These are phyloP conservation scores for Aureobasidium sp. DNA, from an alignment of 2,329 filamentous ascomycete genomes.

Conservation along the genomic window DNA sequence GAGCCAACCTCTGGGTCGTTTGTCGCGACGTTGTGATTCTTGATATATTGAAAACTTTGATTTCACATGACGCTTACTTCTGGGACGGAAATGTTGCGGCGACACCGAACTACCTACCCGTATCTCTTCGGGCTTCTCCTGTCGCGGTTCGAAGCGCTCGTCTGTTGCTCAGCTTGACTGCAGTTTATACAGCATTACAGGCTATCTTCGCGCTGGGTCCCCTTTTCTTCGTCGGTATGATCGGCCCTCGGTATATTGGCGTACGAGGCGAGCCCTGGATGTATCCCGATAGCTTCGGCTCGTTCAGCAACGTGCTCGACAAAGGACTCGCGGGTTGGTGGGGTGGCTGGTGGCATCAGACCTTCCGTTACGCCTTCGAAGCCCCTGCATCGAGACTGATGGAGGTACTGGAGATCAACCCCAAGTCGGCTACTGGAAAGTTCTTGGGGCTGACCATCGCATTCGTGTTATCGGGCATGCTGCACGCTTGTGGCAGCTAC, in stretches of 20 bases:
- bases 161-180: constrained; percentile 45
- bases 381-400: constrained; percentile 47
- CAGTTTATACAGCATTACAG: constrained; percentile 52
- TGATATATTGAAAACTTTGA: constrained; percentile 59
- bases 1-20: constrained; percentile 31
- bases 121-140: constrained; percentile 24
- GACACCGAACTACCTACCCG: constrained; percentile 40
- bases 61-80: constrained; percentile 75
- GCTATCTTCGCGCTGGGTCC: constrained; percentile 53
- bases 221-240: constrained; percentile 49
- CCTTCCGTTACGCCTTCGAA: constrained; percentile 66
- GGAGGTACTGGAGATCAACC: constrained; percentile 21
- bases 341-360: constrained; percentile 86
- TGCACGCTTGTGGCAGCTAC: constrained; percentile 65
- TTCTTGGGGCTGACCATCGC: constrained; percentile 40
- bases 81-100: constrained; percentile 34
- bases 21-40: constrained; percentile 54
- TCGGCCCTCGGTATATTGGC: constrained; percentile 52
- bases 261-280: constrained; percentile 52
- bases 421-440: constrained; percentile 28
- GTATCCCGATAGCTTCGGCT: constrained; percentile 51
- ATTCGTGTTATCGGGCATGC: constrained; percentile 56
- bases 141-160: constrained; percentile 47
- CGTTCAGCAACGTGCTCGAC: constrained; percentile 48
- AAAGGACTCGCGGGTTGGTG: constrained; percentile 72